phyloP scores from a whole-genome alignment of 495 filamentous ascomycete genomes.

The Annulohypoxylon nitens region DNA sequence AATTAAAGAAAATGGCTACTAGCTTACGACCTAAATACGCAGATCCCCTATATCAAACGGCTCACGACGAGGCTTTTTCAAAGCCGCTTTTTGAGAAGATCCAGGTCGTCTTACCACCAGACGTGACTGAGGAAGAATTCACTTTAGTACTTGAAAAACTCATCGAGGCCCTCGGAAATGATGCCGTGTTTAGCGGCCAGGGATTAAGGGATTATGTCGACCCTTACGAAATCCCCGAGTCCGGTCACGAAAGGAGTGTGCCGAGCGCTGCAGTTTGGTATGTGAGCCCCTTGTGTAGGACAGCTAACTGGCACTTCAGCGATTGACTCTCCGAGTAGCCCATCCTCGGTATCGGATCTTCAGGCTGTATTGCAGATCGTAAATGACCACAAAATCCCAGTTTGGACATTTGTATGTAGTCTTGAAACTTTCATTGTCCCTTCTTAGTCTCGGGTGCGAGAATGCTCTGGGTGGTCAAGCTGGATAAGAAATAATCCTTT shows the following conservation, averaged over 20 bases:
- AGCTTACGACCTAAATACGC: conserved; percentile 27
- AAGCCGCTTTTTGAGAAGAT: conserved; percentile 42
- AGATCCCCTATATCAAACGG: conserved; percentile 45
- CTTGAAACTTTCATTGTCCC: neutral
- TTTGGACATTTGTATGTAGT: conserved; percentile 54
- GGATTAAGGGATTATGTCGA: conserved; percentile 54
- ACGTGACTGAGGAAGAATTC: conserved; percentile 54
- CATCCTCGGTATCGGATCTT: conserved; percentile 54
- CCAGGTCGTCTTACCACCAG: conserved; percentile 56
- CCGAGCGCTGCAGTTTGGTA: conserved; percentile 55
- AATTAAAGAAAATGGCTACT: conserved; percentile 10
- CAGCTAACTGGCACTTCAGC: neutral
- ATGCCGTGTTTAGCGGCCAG: conserved; percentile 51
- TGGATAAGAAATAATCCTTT: neutral
- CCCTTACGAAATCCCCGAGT: conserved; percentile 54
- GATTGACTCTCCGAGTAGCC: conserved; percentile 34
- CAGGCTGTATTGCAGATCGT: conserved; percentile 54
- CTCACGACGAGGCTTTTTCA: conserved; percentile 47
- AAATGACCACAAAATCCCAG: conserved; percentile 58
- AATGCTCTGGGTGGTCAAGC: neutral
- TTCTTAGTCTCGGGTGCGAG: neutral
- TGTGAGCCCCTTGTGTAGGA: conserved; percentile 1
- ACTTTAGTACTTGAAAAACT: conserved; percentile 46
- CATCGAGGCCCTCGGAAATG: conserved; percentile 46
- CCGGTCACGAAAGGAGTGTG: conserved; percentile 48